Evolutionary conservation across 768 basidiomycete genomes (phyloP).

Genomic region (Polyporus arcularius): DNA sequence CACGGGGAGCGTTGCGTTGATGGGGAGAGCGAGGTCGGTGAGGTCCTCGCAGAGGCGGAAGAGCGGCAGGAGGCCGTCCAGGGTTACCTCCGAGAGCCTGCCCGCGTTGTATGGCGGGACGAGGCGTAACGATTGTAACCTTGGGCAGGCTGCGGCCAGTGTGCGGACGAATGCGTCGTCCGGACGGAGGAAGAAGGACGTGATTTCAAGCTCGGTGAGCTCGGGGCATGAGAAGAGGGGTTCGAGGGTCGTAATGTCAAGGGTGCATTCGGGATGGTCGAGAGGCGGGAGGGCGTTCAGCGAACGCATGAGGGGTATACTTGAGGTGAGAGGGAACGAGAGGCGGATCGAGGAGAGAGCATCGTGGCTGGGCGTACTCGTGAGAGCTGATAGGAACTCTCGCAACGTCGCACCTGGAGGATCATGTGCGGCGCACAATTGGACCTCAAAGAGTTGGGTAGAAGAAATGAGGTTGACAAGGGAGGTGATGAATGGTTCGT

Average conservation of each 20-base stretch:
- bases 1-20: slow-evolving; percentile 10
- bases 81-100: slow-evolving; percentile 13
- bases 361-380: slow-evolving; percentile 1
- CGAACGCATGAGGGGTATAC: slow-evolving; percentile 18
- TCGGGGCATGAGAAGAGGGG: slow-evolving; percentile 10
- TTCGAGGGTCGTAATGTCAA: slow-evolving; percentile 1
- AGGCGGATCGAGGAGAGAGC: slow-evolving; percentile 1
- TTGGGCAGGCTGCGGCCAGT: slow-evolving; percentile 17
- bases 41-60: slow-evolving; percentile 13
- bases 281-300: slow-evolving; percentile 11
- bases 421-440: slow-evolving; percentile 11
- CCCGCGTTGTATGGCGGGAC: slow-evolving; percentile 16
- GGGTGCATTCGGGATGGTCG: slow-evolving; percentile 4
- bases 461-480: slow-evolving; percentile 12
- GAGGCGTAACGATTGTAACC: slow-evolving; percentile 17
- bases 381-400: slow-evolving; percentile 4
- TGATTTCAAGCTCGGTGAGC: slow-evolving; percentile 18
- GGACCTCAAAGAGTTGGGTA: slow-evolving; percentile 10
- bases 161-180: slow-evolving; percentile 14
- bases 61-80: slow-evolving; percentile 17
- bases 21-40: slow-evolving; percentile 12
- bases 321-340: slow-evolving; percentile 14
- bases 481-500: slow-evolving; percentile 3
- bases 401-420: not conserved
- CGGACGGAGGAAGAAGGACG: slow-evolving; percentile 15